Evolutionary conservation across 257 asterid species (phyloP).

Genomic region (Primulina tabacum): DNA sequence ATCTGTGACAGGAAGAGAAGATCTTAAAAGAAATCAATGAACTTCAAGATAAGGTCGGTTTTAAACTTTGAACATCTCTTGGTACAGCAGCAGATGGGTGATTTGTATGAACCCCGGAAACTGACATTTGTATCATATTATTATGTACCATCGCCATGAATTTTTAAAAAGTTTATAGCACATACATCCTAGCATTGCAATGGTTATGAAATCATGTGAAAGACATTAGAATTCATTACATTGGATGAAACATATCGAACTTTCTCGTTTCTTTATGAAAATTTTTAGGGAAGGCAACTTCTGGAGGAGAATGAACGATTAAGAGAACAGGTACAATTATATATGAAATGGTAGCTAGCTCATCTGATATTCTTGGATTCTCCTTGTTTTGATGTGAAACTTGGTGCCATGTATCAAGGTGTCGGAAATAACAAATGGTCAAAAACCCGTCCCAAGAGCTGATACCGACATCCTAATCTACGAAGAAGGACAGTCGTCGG

Average conservation of each 20-base stretch:
- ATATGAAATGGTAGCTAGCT: neutral
- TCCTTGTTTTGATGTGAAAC: neutral
- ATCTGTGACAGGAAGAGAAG: constrained; percentile 52
- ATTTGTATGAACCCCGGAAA: no score
- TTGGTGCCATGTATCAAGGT: constrained; percentile 35
- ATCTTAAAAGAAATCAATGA: constrained; percentile 61
- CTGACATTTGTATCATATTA: neutral
- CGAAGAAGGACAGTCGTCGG: constrained; percentile 80
- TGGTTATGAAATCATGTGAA: neutral
- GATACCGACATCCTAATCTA: constrained; percentile 41
- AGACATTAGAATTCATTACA: neutral
- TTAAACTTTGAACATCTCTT: neutral
- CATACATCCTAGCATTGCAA: no score
- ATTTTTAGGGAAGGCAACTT: constrained; percentile 59
- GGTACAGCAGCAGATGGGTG: neutral
- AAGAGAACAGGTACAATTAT: constrained; percentile 47
- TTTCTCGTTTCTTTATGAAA: neutral
- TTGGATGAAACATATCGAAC: neutral
- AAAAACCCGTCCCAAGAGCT: constrained; percentile 24
- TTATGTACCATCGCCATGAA: no score
- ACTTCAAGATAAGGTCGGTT: constrained; percentile 72
- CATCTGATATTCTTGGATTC: neutral
- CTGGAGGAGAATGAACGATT: constrained; percentile 63
- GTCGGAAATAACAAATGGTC: constrained; percentile 35
- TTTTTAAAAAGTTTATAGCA: neutral